Evolutionary conservation across 2,329 filamentous ascomycete genomes (phyloP), one percentile per base, ranked within the genome.

Genomic region (Scedosporium minutisporum): DNA sequence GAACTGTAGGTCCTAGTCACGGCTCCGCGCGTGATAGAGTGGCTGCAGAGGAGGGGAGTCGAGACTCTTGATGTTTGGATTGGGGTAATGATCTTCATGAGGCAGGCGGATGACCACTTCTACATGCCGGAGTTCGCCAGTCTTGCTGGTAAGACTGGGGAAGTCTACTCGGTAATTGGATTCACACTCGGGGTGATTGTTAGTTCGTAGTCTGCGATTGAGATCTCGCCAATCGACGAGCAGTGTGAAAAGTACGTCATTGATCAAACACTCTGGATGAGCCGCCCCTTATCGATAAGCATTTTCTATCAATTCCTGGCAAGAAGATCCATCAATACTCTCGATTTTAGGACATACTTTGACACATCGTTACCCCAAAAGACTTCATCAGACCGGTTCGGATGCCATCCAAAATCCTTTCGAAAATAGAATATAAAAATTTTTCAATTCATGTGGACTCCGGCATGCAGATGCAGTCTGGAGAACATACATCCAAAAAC

Each of bases 1-100:
- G 60, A 61, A 42, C 60, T 16, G 60, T 42, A 38, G 48, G 60
- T 61, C 60, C 41, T 44, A 60, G 33, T 12, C 33, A 38, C 33
- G 33, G 33, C 6, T 2, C 2, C 33, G 33, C 33, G 58, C 48
- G 58, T 25, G 23, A 46, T 27, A 12, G 38, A 27, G 46, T 18
- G 6, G 46, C 46, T 51, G 46, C 33, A 38, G 9, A 38, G 33
- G 33, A 38, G 33, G 33, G 9, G 10, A 38, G 33, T 14, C 33
- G 33, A 38, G 33, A 14, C 33, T 38, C 33, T 38, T 38, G 33
- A 38, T 38, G 33, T 38, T 38, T 38, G 33, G 33, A 38, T 38
- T 38, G 3, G 33, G 33, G 4, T 38, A 14, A 38, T 14, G 33
- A 38, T 38, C 33, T 38, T 14, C 33, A 38, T 14, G 33, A 38